These are phyloP conservation scores for Diaporthe sp. DNA, from an alignment of 2,329 filamentous ascomycete genomes.

Conservation along the genomic window DNA sequence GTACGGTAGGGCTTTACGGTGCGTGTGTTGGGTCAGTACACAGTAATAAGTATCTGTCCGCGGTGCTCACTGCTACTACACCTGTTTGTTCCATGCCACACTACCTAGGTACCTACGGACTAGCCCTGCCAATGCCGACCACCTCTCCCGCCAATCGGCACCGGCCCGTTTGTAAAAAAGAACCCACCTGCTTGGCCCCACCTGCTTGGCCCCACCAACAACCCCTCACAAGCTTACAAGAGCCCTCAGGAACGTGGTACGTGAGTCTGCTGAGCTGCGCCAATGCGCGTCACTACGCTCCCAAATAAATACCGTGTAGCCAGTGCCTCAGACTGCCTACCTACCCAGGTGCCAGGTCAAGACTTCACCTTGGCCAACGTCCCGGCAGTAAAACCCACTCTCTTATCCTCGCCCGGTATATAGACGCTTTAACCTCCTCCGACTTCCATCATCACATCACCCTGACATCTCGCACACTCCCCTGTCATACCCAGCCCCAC, in stretches of 20 bases:
- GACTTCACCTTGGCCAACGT: no score
- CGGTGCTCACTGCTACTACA: no score
- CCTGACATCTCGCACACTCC: no score
- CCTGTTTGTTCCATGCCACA: no score
- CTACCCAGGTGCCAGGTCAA: background rate
- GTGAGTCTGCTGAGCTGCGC: background rate
- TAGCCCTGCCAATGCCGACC: background rate
- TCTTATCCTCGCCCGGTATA: background rate
- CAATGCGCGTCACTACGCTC: background rate
- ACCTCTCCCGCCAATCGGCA: slow-evolving; percentile 28
- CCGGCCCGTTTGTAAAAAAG: slow-evolving; percentile 16
- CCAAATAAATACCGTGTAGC: no score
- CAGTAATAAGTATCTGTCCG: no score
- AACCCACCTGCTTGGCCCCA: no score
- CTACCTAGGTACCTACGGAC: background rate
- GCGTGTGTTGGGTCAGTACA: background rate
- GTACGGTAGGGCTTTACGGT: background rate
- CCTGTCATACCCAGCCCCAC: no score
- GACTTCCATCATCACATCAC: no score
- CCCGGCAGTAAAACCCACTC: no score
- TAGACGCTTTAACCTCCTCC: no score
- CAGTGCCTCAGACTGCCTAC: background rate
- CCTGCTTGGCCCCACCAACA: background rate
- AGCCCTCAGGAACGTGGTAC: background rate
- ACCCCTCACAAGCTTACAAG: background rate